Percentiles rank a stretch among this genome's conserved stretches.
Conservation (phyloP, 1,139 yeast species). For the Pneumocystis murina region DNA sequence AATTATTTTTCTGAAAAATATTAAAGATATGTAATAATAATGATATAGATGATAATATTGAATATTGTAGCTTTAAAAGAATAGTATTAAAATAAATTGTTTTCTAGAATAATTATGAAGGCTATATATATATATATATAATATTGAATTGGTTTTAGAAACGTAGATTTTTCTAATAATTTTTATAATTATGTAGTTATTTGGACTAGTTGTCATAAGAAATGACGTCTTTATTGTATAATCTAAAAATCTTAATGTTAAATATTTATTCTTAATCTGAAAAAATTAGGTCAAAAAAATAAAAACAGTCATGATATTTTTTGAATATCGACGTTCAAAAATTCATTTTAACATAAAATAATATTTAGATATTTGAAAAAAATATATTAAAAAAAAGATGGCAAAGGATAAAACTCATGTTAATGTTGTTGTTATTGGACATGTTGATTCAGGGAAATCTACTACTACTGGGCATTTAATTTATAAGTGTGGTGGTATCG, state of each 20-base stretch:
- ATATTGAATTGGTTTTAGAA: neutral
- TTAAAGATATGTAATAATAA: neutral
- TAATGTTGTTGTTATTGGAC: conserved; percentile 99
- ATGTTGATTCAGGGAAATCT: conserved; percentile 98
- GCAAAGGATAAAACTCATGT: conserved; percentile 95
- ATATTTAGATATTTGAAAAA: neutral
- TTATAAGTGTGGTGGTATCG: conserved; percentile 75
- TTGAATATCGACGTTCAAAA: neutral
- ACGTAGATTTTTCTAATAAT: neutral
- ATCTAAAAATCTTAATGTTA: too few species aligned
- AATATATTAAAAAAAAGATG: conserved; percentile 19
- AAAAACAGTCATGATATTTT: neutral
- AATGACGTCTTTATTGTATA: neutral
- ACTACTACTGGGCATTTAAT: conserved; percentile 98
- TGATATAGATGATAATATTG: neutral
- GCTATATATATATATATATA: neutral
- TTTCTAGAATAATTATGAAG: neutral
- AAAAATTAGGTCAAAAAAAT: neutral
- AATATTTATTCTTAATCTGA: neutral
- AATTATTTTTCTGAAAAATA: neutral
- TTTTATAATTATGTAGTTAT: neutral
- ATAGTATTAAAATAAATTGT: neutral
- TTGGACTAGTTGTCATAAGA: neutral
- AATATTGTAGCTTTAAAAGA: neutral
- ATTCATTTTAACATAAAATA: neutral